Evolutionary conservation across 352 stramenopile species (phyloP).

Genomic region (Salisapilia sapeloensis): DNA sequence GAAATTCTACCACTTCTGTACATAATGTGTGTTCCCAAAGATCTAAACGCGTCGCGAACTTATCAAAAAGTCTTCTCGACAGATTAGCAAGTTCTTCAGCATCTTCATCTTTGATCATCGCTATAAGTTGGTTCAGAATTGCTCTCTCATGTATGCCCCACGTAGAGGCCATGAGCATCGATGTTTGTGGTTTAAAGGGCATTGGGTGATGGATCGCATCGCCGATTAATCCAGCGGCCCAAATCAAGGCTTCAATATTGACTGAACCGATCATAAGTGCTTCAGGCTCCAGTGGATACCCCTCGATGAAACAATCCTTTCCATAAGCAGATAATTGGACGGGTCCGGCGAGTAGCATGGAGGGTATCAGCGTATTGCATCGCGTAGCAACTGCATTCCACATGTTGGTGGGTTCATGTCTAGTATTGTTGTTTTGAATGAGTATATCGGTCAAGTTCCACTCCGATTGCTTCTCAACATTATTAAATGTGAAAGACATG

Average conservation of each 20-base stretch:
- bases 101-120: slow-evolving; percentile 1
- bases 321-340: too few relatives aligned
- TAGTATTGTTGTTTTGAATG: slow-evolving; percentile 3
- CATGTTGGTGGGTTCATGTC: slow-evolving; percentile 4
- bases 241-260: slow-evolving; percentile 6
- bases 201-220: slow-evolving; percentile 5
- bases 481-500: slow-evolving; percentile 6
- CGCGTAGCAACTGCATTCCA: slow-evolving; percentile 8
- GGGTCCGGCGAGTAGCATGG: slow-evolving; percentile 4
- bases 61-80: slow-evolving; percentile 1
- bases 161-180: slow-evolving; percentile 1
- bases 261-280: too few relatives aligned
- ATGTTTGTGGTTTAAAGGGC: slow-evolving; percentile 2
- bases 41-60: slow-evolving; percentile 3
- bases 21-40: slow-evolving; percentile 8
- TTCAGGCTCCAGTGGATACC: too few relatives aligned
- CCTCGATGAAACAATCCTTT: slow-evolving; percentile 5
- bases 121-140: slow-evolving; percentile 2
- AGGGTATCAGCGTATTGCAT: slow-evolving; percentile 7
- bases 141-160: slow-evolving; percentile 5
- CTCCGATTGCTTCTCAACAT: slow-evolving; percentile 5
- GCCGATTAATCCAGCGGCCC: slow-evolving; percentile 6
- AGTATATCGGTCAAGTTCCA: slow-evolving; percentile 6
- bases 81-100: too few relatives aligned
- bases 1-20: slow-evolving; percentile 4